Conservation (phyloP, 83 land plant species). For the Picea abies region DNA sequence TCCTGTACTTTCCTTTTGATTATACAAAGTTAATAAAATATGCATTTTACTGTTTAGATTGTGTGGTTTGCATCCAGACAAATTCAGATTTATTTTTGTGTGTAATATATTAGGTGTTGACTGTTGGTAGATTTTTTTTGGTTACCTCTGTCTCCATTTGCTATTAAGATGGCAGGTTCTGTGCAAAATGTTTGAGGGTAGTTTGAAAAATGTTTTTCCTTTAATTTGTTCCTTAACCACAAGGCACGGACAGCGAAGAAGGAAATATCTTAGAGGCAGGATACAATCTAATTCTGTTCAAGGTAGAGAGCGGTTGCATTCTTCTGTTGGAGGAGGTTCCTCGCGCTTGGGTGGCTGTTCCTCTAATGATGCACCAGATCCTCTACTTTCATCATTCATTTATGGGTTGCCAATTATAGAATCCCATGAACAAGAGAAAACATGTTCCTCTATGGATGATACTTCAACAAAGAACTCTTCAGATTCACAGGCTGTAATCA, state of each 20-base stretch:
- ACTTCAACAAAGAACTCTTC: neutral
- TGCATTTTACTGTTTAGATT: neutral
- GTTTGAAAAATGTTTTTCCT: neutral
- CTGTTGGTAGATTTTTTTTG: neutral
- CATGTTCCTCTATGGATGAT: neutral
- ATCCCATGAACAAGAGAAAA: constrained; percentile 5
- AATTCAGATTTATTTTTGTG: neutral
- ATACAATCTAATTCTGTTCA: neutral
- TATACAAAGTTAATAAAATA: neutral
- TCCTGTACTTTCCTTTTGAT: neutral
- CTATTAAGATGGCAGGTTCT: neutral
- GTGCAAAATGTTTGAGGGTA: neutral
- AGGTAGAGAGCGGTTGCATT: neutral
- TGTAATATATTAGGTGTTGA: neutral
- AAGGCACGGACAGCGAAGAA: constrained; percentile 5
- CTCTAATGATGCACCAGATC: constrained; percentile 2
- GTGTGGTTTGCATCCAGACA: neutral
- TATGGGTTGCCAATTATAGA: constrained; percentile 11
- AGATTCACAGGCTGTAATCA: neutral
- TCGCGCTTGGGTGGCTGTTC: neutral
- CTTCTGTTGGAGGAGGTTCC: neutral
- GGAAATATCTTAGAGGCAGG: constrained; percentile 9
- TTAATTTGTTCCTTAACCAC: constrained; percentile 10
- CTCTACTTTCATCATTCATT: constrained; percentile 12
- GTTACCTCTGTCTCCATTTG: neutral